Evolutionary conservation across 805 yeast species (phyloP), one percentile per base, ranked within the genome.

Genomic region (Debaryomyces tyrocola): DNA sequence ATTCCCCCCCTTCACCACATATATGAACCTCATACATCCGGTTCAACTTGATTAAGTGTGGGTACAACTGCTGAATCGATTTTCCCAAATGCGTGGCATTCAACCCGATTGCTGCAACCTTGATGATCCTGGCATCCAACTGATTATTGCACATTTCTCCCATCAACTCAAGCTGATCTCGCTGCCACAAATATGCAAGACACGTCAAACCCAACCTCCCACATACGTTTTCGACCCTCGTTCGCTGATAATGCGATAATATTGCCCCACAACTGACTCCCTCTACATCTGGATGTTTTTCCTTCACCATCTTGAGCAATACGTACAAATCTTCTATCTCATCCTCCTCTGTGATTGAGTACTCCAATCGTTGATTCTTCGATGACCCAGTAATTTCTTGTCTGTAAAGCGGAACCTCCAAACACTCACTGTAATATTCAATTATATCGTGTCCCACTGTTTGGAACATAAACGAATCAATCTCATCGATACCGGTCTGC

Each of bases 1-100:
- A 94, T 64, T 94, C 99, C 1, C 99, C 99, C 29, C 99, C 99
- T 71, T 94, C 99, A 11, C 99, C 99, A 69, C 99, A 94, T 0
- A 94, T 83, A 63, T 92, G 97, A 11, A 91, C 87, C 2, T 91
- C 96, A 66, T 80, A 91, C 63, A 71, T 67, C 8, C 61, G 49
- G 61, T 90, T 85, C 49, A 91, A 68, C 34, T 70, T 70, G 10
- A 71, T 52, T 60, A 94, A 64, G 0, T 70, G 76, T 1, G 89
- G 86, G 45, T 77, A 78, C 52, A 85, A 70, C 50, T 87, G 78
- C 4, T 74, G 78, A 37, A 94, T 69, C 2, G 84, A 69, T 61
- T 79, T 77, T 1, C 95, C 96, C 50, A 94, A 69, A 65, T 90
- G 87, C 1, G 59, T 60, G 12, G 77, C 74, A 46, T 78, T 74